Conservation (phyloP, 2,329 filamentous ascomycete species). For the Raffaelea albimanens region DNA sequence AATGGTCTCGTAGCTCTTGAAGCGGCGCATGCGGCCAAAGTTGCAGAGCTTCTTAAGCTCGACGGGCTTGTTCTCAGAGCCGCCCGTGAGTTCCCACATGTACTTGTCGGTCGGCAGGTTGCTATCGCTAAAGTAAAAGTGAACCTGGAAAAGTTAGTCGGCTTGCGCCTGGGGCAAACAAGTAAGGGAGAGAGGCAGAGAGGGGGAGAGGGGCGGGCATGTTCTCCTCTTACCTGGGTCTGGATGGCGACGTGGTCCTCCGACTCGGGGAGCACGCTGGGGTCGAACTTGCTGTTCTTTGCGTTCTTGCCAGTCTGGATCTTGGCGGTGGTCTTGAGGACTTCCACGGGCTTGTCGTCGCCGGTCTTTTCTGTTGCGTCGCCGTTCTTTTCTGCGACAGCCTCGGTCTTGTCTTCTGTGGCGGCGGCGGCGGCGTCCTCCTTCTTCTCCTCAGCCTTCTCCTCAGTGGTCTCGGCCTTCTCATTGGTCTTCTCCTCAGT, state of each 20-base stretch:
- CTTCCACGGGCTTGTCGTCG: constrained; percentile 11
- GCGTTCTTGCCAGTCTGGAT: constrained; percentile 18
- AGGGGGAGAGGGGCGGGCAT: not conserved
- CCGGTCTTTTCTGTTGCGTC: not conserved
- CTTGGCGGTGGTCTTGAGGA: constrained; percentile 22
- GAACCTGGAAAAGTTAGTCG: constrained; percentile 52
- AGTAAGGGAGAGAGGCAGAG: not conserved
- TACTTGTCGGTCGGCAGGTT: constrained; percentile 86
- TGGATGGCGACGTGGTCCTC: constrained; percentile 74
- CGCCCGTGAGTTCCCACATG: constrained; percentile 69
- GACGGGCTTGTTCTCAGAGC: constrained; percentile 72
- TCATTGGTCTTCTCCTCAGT: constrained; percentile 18
- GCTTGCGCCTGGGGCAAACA: not conserved
- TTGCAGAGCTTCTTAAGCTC: constrained; percentile 66
- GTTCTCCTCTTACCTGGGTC: constrained; percentile 52
- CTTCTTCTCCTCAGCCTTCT: constrained; percentile 15
- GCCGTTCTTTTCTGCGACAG: constrained; percentile 1
- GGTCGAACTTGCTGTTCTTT: constrained; percentile 62
- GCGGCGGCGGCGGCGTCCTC: constrained; percentile 12
- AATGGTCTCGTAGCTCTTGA: constrained; percentile 78
- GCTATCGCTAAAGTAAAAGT: constrained; percentile 91
- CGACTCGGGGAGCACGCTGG: constrained; percentile 56
- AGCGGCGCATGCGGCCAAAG: constrained; percentile 95
- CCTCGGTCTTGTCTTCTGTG: constrained; percentile 12
- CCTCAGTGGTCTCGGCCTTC: constrained; percentile 14